Conservation (phyloP, 495 filamentous ascomycete species). For the Delitschia confertaspora region DNA sequence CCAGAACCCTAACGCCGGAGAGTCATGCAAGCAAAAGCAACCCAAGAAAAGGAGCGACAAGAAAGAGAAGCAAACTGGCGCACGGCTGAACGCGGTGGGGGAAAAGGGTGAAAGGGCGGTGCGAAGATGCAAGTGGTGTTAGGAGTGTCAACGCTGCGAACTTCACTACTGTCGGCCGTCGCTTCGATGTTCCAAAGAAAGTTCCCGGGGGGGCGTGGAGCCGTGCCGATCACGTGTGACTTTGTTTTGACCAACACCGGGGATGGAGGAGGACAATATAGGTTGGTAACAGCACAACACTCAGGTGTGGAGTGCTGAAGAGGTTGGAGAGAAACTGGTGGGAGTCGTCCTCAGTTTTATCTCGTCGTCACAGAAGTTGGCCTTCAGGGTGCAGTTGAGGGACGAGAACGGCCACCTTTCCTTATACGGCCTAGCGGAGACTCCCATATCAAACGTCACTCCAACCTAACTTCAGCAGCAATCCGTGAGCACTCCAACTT, state of each 20-base stretch:
- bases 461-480: no score
- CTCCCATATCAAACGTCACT: no score
- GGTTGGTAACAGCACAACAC: no score
- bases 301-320: not conserved
- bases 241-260: no score
- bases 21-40: slow-evolving; percentile 26
- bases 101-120: slow-evolving; percentile 3
- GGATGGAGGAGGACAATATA: no score
- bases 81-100: slow-evolving; percentile 2
- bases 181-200: not conserved
- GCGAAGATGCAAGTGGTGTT: slow-evolving; percentile 7
- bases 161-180: no score
- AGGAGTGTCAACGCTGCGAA: slow-evolving; percentile 9
- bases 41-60: slow-evolving; percentile 27
- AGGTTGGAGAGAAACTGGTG: not conserved
- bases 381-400: no score
- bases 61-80: slow-evolving; percentile 18
- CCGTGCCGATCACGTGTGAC: slow-evolving; percentile 12
- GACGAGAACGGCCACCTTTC: no score
- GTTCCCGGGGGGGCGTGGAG: slow-evolving; percentile 5
- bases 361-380: no score
- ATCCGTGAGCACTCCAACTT: no score
- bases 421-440: no score
- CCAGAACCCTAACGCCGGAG: slow-evolving; percentile 20
- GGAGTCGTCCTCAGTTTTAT: no score